phyloP scores from a whole-genome alignment of 129 eudicot genomes.

The Lactuca sativa region DNA sequence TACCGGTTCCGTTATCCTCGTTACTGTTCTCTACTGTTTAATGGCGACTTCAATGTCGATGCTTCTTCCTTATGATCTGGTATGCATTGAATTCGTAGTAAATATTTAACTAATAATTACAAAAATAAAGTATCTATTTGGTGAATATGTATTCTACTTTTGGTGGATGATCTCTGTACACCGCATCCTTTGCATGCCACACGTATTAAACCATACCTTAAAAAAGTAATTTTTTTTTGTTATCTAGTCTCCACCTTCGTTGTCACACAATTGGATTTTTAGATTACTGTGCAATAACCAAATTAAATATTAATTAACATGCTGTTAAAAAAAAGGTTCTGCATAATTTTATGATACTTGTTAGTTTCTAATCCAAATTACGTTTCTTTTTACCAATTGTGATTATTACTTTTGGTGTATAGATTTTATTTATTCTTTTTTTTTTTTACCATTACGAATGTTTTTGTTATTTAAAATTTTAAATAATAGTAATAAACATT shows the following conservation, averaged over 20 bases:
- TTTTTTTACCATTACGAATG: too few species aligned
- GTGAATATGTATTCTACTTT: conserved; percentile 22
- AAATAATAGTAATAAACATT: too few species aligned
- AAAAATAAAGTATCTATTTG: conserved; percentile 2
- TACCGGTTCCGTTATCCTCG: conserved; percentile 33
- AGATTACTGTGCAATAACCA: background rate
- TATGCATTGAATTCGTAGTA: conserved; percentile 26
- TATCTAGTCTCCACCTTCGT: conserved; percentile 15
- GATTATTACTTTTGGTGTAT: too few species aligned
- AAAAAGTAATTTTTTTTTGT: conserved; percentile 3
- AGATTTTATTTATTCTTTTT: too few species aligned
- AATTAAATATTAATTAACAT: background rate
- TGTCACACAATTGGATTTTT: conserved; percentile 24
- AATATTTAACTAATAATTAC: conserved; percentile 4
- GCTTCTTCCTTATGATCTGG: conserved; percentile 56
- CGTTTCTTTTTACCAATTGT: too few species aligned
- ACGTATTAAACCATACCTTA: conserved; percentile 26
- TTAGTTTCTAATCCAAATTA: too few species aligned
- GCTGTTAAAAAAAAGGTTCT: too few species aligned
- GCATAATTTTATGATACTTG: too few species aligned
- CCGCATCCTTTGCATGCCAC: conserved; percentile 41
- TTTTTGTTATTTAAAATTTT: too few species aligned
- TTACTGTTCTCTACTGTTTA: conserved; percentile 35
- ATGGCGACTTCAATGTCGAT: conserved; percentile 45
- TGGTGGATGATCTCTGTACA: conserved; percentile 28